Conservation (phyloP, 495 filamentous ascomycete species). For the Monascus purpureus region DNA sequence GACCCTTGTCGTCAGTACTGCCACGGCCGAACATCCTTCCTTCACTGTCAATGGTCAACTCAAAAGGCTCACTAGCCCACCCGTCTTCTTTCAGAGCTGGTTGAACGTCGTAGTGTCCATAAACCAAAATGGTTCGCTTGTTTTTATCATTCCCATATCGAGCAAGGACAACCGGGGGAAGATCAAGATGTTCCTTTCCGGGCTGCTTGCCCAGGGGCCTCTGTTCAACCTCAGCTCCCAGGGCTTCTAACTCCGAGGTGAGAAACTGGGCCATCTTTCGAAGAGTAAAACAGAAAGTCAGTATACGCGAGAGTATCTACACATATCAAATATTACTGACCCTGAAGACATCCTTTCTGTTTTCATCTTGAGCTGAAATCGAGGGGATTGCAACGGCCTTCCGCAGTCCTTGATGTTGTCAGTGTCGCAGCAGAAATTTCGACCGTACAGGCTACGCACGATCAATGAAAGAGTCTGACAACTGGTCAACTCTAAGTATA, state of each 20-base stretch:
- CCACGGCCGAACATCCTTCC: slow-evolving; percentile 93
- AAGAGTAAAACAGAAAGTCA: not conserved
- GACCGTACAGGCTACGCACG: slow-evolving; percentile 31
- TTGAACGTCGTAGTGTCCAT: slow-evolving; percentile 98
- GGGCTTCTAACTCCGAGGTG: slow-evolving; percentile 59
- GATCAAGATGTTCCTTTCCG: slow-evolving; percentile 72
- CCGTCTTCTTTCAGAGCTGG: slow-evolving; percentile 87
- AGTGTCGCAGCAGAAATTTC: not conserved
- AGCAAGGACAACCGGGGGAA: slow-evolving; percentile 84
- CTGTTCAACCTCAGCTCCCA: slow-evolving; percentile 78
- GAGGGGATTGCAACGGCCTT: slow-evolving; percentile 94
- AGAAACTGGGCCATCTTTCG: slow-evolving; percentile 83
- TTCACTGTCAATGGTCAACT: slow-evolving; percentile 72
- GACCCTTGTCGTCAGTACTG: slow-evolving; percentile 95
- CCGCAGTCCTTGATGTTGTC: slow-evolving; percentile 41
- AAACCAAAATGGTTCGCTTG: slow-evolving; percentile 90
- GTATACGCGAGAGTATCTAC: not conserved
- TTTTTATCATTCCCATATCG: slow-evolving; percentile 81
- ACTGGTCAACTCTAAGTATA: slow-evolving; percentile 51
- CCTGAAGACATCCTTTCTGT: slow-evolving; percentile 74
- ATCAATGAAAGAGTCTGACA: slow-evolving; percentile 77
- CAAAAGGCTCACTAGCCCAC: slow-evolving; percentile 93
- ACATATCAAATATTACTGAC: slow-evolving; percentile 26
- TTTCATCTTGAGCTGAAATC: slow-evolving; percentile 77
- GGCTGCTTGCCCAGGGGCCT: slow-evolving; percentile 80